Percentiles rank a stretch among this genome's conserved stretches.
These are phyloP conservation scores for Daldinia loculata DNA, from an alignment of 495 filamentous ascomycete genomes.

Conservation along the genomic window DNA sequence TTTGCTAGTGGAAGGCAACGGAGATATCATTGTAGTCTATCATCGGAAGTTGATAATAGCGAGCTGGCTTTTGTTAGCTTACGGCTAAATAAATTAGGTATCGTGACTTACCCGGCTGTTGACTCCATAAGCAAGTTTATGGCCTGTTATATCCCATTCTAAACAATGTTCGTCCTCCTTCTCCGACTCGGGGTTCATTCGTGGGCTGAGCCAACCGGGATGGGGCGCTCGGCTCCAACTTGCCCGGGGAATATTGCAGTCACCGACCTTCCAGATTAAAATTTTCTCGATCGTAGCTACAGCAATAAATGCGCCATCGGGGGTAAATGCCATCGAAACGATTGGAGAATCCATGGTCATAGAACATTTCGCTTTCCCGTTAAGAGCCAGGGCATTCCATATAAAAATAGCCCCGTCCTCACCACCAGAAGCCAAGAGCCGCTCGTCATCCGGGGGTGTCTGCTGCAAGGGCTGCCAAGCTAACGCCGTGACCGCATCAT, in stretches of 20 bases:
- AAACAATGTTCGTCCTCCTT: constrained; percentile 65
- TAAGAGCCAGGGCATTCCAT: constrained; percentile 69
- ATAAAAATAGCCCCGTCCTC: constrained; percentile 73
- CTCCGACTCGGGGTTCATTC: constrained; percentile 53
- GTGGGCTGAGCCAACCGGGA: constrained; percentile 60
- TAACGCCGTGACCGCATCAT: constrained; percentile 57
- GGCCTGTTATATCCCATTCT: constrained; percentile 79
- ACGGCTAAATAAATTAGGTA: background rate
- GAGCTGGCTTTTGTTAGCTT: constrained; percentile 47
- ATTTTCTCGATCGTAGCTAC: constrained; percentile 71
- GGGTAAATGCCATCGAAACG: constrained; percentile 71
- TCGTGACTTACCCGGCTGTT: constrained; percentile 68
- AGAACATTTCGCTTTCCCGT: constrained; percentile 63
- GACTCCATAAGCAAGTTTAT: constrained; percentile 76
- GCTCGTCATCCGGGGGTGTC: constrained; percentile 51
- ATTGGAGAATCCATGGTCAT: constrained; percentile 68
- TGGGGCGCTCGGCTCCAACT: constrained; percentile 64
- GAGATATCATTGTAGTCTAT: constrained; percentile 9
- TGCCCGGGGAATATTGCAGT: constrained; percentile 69
- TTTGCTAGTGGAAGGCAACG: background rate
- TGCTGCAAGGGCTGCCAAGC: constrained; percentile 61
- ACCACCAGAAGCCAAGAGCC: constrained; percentile 61
- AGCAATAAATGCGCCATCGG: constrained; percentile 75
- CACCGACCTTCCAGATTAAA: constrained; percentile 77
- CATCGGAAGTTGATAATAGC: constrained; percentile 59